Evolutionary conservation across 2,329 filamentous ascomycete species (phyloP).

Genomic region (Byssochlamys sp.): DNA sequence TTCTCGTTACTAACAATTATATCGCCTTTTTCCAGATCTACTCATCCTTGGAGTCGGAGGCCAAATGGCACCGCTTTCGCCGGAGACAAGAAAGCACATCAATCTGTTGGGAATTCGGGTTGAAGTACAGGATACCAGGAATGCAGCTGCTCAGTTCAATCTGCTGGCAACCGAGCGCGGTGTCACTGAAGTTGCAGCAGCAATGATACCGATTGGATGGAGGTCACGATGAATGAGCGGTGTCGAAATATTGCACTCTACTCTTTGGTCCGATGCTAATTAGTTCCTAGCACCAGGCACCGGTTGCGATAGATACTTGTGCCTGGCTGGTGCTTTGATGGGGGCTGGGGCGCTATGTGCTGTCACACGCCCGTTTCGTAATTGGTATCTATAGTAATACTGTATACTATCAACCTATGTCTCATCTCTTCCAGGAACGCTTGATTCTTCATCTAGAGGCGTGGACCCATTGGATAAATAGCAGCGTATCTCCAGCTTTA

Average conservation of each 20-base stretch:
- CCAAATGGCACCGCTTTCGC: conserved; percentile 64
- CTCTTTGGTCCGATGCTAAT: neutral
- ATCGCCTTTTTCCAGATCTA: conserved; percentile 50
- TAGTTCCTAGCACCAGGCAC: neutral
- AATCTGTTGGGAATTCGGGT: conserved; percentile 71
- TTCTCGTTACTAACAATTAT: conserved; percentile 5
- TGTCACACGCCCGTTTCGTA: neutral
- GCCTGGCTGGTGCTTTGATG: neutral
- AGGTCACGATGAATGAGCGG: conserved; percentile 31
- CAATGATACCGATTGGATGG: conserved; percentile 79
- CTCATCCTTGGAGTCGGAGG: conserved; percentile 80
- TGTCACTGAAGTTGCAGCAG: conserved; percentile 73
- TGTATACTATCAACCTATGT: neutral
- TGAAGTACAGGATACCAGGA: conserved; percentile 83
- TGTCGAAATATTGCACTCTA: neutral
- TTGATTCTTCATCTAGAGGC: neutral
- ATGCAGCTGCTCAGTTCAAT: conserved; percentile 91
- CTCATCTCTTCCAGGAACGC: neutral
- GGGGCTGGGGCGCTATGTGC: neutral
- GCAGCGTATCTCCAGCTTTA: too few species aligned
- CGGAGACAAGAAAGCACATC: conserved; percentile 61
- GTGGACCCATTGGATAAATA: neutral
- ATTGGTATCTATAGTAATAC: neutral
- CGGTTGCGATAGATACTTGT: neutral
- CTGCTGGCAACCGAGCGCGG: conserved; percentile 88